Evolutionary conservation across 768 basidiomycete species (phyloP), one percentile per base, ranked within the genome.

Genomic region (Mycena belliarum): DNA sequence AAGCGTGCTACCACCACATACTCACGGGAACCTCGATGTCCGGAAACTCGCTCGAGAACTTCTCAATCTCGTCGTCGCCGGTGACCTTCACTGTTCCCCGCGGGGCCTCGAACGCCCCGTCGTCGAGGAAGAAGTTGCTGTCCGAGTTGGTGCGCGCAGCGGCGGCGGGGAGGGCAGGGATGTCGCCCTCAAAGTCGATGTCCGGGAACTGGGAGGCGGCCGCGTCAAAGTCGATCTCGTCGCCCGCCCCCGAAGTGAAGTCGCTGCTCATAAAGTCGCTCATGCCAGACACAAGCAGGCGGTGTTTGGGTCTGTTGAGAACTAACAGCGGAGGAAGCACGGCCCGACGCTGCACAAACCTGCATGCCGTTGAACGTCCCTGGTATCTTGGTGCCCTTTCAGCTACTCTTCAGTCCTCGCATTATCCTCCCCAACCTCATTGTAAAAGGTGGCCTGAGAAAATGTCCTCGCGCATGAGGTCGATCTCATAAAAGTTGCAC

Each of bases 131-230:
- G 73, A 91, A 91, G 14, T 81, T 74, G 26, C 76, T 73, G 61
- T 59, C 37, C 18, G 16, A 3, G 37, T 18, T 38, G 37, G 18
- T 6, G 29, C 12, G 29, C 7, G 29, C 29, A 32, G 29, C 29
- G 29, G 29, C 29, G 12, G 79, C 66, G 16, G 79, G 68, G 44
- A 73, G 64, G 20, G 70, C 49, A 42, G 83, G 78, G 24, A 89
- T 66, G 67, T 87, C 86, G 61, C 87, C 86, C 61, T 83, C 88
- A n/a, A n/a, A n/a, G 60, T 91, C 90, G 48, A 91, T 77, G 21
- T 86, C 92, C 32, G 92, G 92, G 72, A 93, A 94, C 15, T 87
- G 87, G 57, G 88, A 85, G 28, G 87, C 87, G n/a, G 89, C 89
- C 48, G 78, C 79, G 70, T 92, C 90, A 67, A 90, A 88, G 76